Base-by-base conservation (phyloP, 1,139 yeast species). In the Cylindricascospora bacillispora region DNA sequence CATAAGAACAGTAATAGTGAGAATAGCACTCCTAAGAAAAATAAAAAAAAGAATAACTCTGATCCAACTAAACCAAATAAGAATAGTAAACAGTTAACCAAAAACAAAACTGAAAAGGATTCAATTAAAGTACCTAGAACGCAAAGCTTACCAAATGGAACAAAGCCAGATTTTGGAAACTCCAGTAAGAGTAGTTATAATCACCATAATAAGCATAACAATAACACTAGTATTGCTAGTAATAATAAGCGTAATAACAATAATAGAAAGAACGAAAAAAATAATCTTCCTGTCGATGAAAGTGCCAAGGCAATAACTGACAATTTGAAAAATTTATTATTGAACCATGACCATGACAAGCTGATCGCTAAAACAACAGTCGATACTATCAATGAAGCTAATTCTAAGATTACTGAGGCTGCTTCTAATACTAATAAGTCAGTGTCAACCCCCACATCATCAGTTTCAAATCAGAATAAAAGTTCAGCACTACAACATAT, bases 81-180 rank as follows among this genome's bases (percentile, higher is more conserved):
- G 30, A 35, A 35, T 29, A 34, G 33, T 12, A 33, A 20, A 13
- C 34, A 33, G 17, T 27, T 31, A 17, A 26, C 24, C 24, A 29
- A 21, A n/a, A 35, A 34, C 19, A 37, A 30, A 28, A 28, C 31
- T 23, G 31, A 32, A 21, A 35, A 30, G 22, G 37, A 27, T 24
- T 3, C 34, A 19, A 20, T 26, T 24, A 29, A 17, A n/a, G 22
- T 41, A 14, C 45, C 49, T 13, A 32, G 35, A 24, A 36, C 44
- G 15, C 53, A 49, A 25, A 29, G 35, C 3, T 34, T 49, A 19
- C 54, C 54, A 5, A 48, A 49, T 25, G 54, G 54, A 15, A 44
- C 42, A 24, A 48, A 36, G 26, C 54, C 54, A 12, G 38, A 48
- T 34, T 49, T 49, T 36, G 54, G 54, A 11, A 34, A 37, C 17